Evolutionary conservation across 1,284 basidiomycete species (phyloP), one percentile per base, ranked within the genome.

Genomic region (Apiotrichum brassicae): DNA sequence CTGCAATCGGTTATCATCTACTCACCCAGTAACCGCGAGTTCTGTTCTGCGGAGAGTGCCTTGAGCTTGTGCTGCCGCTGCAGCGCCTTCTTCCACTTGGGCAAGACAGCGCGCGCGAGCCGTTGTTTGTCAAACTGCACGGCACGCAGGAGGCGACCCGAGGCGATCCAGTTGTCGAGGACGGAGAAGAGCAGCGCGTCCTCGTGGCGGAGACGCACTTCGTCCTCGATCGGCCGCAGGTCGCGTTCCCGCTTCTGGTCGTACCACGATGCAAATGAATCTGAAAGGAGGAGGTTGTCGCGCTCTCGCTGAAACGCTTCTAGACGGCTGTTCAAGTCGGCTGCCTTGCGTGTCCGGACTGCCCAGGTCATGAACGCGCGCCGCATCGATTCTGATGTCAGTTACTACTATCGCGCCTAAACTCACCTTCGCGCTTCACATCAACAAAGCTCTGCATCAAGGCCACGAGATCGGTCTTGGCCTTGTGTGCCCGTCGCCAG

Each of bases 101-200:
- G 51, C 6, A 49, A 57, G 5, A 48, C 38, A n/a, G 48, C 28
- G 3, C 38, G 23, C 18, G 47, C 48, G 6, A 59, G 32, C 1
- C 54, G 54, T 30, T 50, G 52, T 8, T 51, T 44, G 42, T 55
- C 48, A 37, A 51, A 53, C 41, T 48, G 53, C 9, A 56, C 46
- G 3, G 54, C 48, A 7, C 39, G 37, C 12, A 66, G 46, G 23
- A 66, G 62, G 28, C 51, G 53, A 4, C 64, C 62, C 25, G 37
- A 45, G 8, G 53, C 64, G 22, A 61, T 63, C 70, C 68, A 70
- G 25, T 42, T 59, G 51, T 72, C 70, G 52, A 66, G 67, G 2
- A 68, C 67, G 2, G 50, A 44, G 43, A 69, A 72, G 24, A 70
- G 45, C 3, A 72, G 41, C 7, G 61, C 61, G 43, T 72, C 66